phyloP scores from a whole-genome alignment of 768 basidiomycete genomes.

The Asterophora lycoperdoides region DNA sequence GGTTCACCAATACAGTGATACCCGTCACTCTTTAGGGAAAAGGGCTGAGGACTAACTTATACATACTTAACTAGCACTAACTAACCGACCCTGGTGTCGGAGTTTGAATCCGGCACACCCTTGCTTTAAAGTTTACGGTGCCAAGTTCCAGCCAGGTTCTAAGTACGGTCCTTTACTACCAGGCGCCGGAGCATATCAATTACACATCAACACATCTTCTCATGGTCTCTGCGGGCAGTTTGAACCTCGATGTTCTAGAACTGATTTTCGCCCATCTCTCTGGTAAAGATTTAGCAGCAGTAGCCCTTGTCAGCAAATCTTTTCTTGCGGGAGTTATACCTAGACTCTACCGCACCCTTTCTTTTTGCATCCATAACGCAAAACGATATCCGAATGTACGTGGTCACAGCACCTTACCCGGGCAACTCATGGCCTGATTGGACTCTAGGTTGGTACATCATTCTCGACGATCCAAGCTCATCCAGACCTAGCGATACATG shows the following conservation, averaged over 20 bases:
- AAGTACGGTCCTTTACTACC: neutral
- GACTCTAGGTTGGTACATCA: conserved; percentile 46
- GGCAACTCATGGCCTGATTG: conserved; percentile 2
- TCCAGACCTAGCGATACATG: conserved; percentile 51
- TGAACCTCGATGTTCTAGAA: conserved; percentile 71
- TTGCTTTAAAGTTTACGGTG: too few species aligned
- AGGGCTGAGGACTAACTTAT: too few species aligned
- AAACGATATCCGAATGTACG: conserved; percentile 54
- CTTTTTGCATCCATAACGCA: conserved; percentile 50
- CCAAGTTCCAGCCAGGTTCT: too few species aligned
- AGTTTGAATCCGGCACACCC: too few species aligned
- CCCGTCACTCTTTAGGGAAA: too few species aligned
- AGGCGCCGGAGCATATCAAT: neutral
- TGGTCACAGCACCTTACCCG: conserved; percentile 1
- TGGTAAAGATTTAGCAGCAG: conserved; percentile 53
- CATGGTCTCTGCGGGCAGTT: conserved; percentile 65
- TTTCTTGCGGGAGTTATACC: conserved; percentile 65
- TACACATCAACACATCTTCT: neutral
- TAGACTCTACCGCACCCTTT: conserved; percentile 53
- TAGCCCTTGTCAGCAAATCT: conserved; percentile 60
- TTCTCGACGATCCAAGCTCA: conserved; percentile 56
- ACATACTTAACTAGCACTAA: too few species aligned
- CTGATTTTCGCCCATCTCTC: conserved; percentile 55
- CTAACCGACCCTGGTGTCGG: too few species aligned
- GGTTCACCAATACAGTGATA: too few species aligned